These are phyloP conservation scores for Coemansia sp. DNA, from an alignment of 192 early-diverging fungal species.

Conservation along the genomic window DNA sequence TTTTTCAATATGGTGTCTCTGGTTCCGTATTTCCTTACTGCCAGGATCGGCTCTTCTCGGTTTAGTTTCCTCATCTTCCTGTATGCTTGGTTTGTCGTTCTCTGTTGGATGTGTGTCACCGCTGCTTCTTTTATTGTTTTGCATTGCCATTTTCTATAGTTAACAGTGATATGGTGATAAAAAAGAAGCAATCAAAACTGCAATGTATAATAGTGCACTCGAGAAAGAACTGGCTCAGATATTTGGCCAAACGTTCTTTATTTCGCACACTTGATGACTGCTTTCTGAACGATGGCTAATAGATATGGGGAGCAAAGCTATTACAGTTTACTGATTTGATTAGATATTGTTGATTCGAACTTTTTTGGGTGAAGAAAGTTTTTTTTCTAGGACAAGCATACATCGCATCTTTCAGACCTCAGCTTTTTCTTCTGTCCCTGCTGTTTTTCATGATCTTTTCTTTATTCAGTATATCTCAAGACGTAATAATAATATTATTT, in stretches of 20 bases:
- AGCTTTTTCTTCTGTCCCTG: neutral
- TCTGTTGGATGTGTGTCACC: neutral
- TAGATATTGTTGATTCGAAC: neutral
- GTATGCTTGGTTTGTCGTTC: neutral
- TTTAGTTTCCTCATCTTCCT: slow-evolving; percentile 4
- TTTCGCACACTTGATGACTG: neutral
- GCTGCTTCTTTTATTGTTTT: neutral
- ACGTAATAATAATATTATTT: neutral
- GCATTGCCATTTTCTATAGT: neutral
- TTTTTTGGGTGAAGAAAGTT: neutral
- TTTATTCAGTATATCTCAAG: neutral
- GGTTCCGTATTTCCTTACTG: slow-evolving; percentile 19
- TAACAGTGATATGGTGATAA: neutral
- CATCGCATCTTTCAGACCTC: neutral
- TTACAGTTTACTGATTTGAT: neutral
- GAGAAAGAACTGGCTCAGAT: neutral
- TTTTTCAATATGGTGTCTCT: slow-evolving; percentile 37
- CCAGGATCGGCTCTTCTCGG: neutral
- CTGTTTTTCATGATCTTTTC: neutral
- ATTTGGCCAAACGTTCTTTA: neutral
- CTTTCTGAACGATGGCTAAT: too few species aligned
- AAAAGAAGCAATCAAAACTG: neutral
- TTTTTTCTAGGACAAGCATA: neutral
- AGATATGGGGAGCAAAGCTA: too few species aligned
- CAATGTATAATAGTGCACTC: neutral